Evolutionary conservation across 176 grass and related monocot genomes (phyloP).

Genomic region (Calamus simplicifolius): DNA sequence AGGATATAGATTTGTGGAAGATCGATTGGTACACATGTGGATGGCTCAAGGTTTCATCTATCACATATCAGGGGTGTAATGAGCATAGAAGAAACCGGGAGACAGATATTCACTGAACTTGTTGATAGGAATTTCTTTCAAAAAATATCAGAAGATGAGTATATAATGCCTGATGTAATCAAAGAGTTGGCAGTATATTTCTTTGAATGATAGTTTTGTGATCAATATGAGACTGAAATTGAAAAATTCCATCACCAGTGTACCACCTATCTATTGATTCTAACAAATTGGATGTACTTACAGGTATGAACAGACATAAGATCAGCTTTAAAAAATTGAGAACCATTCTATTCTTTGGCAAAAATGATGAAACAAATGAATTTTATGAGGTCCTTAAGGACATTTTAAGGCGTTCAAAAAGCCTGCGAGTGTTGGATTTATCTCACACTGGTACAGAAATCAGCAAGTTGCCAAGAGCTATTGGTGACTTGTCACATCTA

Average conservation of each 20-base stretch:
- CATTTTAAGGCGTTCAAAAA: background rate
- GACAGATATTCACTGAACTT: conserved; percentile 1
- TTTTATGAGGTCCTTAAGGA: background rate
- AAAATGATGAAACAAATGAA: background rate
- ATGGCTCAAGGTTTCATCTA: conserved; percentile 26
- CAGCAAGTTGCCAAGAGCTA: background rate
- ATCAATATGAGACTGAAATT: background rate
- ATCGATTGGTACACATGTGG: too few species aligned
- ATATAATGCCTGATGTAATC: conserved; percentile 10
- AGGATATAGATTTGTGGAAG: too few species aligned
- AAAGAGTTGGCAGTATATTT: conserved; percentile 9
- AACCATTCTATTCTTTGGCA: conserved; percentile 1
- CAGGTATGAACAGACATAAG: background rate
- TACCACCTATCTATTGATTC: background rate
- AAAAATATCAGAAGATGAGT: background rate
- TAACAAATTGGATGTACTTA: background rate
- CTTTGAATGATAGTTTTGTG: conserved; percentile 8
- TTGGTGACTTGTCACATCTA: conserved; percentile 15
- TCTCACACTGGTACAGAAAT: conserved; percentile 8
- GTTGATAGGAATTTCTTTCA: conserved; percentile 6
- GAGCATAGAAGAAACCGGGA: background rate
- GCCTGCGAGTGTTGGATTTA: conserved; percentile 20
- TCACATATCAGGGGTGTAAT: background rate
- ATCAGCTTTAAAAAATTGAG: background rate
- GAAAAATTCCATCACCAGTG: background rate